Percentiles rank a stretch among this genome's conserved stretches.
Conservation (phyloP, 768 basidiomycete genomes). For the Trametes meyenii region DNA sequence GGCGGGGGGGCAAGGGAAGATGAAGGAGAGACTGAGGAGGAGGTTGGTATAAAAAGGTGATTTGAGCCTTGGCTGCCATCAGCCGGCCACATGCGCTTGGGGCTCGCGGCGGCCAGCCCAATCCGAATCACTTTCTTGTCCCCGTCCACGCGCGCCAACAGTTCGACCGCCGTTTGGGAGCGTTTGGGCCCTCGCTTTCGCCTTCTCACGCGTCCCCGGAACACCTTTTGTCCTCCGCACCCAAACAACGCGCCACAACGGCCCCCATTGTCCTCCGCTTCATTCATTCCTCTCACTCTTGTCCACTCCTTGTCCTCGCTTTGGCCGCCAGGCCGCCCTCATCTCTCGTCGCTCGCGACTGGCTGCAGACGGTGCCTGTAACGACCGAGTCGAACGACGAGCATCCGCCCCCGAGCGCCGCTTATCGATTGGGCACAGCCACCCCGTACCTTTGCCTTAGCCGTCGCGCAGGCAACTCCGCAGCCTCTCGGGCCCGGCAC, state of each 20-base stretch:
- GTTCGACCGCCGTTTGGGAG: too few species aligned
- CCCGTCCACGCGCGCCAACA: too few species aligned
- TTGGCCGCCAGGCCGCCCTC: neutral
- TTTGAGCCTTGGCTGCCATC: neutral
- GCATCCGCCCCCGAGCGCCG: slow-evolving; percentile 1
- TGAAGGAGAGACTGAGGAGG: slow-evolving; percentile 3
- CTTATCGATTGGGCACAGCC: slow-evolving; percentile 15
- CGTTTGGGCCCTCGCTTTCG: neutral
- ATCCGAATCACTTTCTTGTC: too few species aligned
- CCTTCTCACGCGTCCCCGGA: slow-evolving; percentile 14
- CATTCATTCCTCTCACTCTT: neutral
- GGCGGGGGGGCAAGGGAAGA: slow-evolving; percentile 12
- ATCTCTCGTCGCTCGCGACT: neutral
- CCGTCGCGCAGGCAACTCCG: slow-evolving; percentile 14
- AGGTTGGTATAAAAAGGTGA: slow-evolving; percentile 4
- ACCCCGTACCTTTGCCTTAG: slow-evolving; percentile 6
- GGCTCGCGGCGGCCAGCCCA: too few species aligned
- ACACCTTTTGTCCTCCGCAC: slow-evolving; percentile 18
- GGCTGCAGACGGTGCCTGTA: neutral
- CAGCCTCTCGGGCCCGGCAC: neutral
- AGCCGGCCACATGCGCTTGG: slow-evolving; percentile 9
- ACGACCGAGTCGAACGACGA: neutral
- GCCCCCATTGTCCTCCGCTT: neutral
- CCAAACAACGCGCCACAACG: neutral
- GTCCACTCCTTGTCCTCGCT: neutral